Evolutionary conservation across 2,329 filamentous ascomycete species (phyloP), one percentile per base, ranked within the genome.

Genomic region (Penicillium digitatum): DNA sequence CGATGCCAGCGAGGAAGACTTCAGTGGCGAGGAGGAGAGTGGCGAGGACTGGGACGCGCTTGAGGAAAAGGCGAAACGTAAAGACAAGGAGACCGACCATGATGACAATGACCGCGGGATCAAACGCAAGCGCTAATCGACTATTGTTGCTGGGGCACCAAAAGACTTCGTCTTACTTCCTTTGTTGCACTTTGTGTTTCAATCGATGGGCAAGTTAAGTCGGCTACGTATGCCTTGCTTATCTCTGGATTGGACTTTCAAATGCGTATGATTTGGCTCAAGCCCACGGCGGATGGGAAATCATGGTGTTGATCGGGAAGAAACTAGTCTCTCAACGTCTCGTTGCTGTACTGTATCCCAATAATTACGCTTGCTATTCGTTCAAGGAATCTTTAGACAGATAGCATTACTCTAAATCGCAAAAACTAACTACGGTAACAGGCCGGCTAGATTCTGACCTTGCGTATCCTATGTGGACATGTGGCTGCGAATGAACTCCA

Each of bases 21-120:
- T 83, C 40, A 76, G 74, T 52, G 74, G 64, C 7, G 82, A 84
- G 3, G 89, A 92, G 7, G 88, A 88, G 42, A 88, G 90, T 61
- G 88, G 88, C 46, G 88, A 96, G 71, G 90, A 95, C 69, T 96
- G 93, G 93, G 92, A 97, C 70, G 91, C 95, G 74, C 72, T 96
- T 56, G 93, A 96, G 78, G 87, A 87, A 74, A 96, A 96, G 79
- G 92, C 84, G 1, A 82, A 81, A 66, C 81, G 76, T 72, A 84
- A 85, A 71, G 84, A 87, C 64, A 76, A 79, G 59, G 82, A 86
- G 61, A 74, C 74, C 47, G 76, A 76, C 2, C 61, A 78, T 24
- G 77, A 81, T 22, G 82, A 83, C 47, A 80, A 83, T 49, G 82
- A 84, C 31, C 76, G 70, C 43, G 76, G 87, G 3, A 90, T 87